Evolutionary conservation across 2,329 filamentous ascomycete genomes (phyloP), one percentile per base, ranked within the genome.

Genomic region (Aspergillus sp.): DNA sequence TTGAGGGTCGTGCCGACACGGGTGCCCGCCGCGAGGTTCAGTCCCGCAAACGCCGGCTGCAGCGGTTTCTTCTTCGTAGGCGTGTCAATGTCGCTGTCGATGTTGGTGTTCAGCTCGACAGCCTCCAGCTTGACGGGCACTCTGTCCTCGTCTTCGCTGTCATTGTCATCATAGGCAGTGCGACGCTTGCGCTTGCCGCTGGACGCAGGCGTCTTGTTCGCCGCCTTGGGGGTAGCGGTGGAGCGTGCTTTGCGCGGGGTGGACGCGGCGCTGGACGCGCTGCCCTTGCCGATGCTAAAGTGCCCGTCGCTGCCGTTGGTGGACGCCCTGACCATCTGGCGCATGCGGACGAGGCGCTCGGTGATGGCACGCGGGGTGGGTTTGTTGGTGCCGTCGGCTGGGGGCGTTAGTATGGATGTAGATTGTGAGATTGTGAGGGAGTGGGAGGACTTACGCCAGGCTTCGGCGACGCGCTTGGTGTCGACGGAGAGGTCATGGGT

Each of bases 281-380:
- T 47, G 10, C 54, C 58, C 13, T 52, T 59, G 5, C 57, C 54
- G 32, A 61, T 62, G 43, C 45, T 56, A 51, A 63, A 59, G 31
- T 53, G 50, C 7, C 56, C 60, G 5, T 58, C 58, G 0, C 42
- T 47, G 4, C 47, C 40, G 11, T 11, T 41, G 9, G 36, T 16
- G 14, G 45, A 11, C 3, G 52, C 45, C n/a, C 61, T 65, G 17
- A 55, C 57, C 0, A 52, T 49, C 3, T 63, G 55, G 21, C 69
- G 69, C 49, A 76, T 72, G n/a, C 64, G 68, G 5, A 63, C 52
- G 1, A 76, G 60, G 3, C 71, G 68, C 48, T 76, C 72, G 3
- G 60, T 64, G 47, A 76, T 73, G 4, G 73, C 73, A 5, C 72
- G 68, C 0, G 71, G 59, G n/a, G 72, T 75, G 0, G 71, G 73